phyloP scores from a whole-genome alignment of 2,329 filamentous ascomycete genomes.

The Penicillium griseofulvum region DNA sequence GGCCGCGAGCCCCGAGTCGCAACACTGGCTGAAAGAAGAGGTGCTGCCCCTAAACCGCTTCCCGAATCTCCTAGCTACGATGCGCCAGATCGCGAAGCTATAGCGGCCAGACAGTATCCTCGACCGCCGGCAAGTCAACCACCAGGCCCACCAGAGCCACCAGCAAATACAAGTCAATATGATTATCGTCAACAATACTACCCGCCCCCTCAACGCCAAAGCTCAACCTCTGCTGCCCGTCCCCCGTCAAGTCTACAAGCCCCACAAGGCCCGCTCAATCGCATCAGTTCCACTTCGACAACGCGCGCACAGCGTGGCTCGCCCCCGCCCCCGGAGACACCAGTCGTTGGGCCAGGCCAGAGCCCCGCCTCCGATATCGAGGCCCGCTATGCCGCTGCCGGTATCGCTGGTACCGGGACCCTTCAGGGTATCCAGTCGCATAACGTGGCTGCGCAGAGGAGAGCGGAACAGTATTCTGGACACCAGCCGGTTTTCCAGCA shows the following conservation, averaged over 20 bases:
- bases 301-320: conserved; percentile 89
- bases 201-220: conserved; percentile 49
- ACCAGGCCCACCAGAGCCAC: conserved; percentile 32
- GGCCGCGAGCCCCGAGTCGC: conserved; percentile 54
- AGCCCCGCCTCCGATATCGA: conserved; percentile 81
- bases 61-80: conserved; percentile 79
- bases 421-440: conserved; percentile 71
- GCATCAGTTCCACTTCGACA: conserved; percentile 78
- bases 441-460: conserved; percentile 77
- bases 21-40: conserved; percentile 76
- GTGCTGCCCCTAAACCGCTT: conserved; percentile 71
- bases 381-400: conserved; percentile 84
- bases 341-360: conserved; percentile 68
- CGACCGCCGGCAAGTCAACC: conserved; percentile 33
- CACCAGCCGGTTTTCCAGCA: conserved; percentile 41
- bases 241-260: conserved; percentile 45
- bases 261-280: conserved; percentile 50
- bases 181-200: conserved; percentile 63
- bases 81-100: conserved; percentile 70
- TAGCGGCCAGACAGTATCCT: conserved; percentile 67
- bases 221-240: conserved; percentile 23
- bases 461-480: conserved; percentile 72
- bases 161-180: conserved; percentile 42
- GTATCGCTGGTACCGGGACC: conserved; percentile 82
- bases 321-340: conserved; percentile 91